Base-by-base conservation (phyloP, 192 early-diverging fungal species). In the Backusella macrospora region DNA sequence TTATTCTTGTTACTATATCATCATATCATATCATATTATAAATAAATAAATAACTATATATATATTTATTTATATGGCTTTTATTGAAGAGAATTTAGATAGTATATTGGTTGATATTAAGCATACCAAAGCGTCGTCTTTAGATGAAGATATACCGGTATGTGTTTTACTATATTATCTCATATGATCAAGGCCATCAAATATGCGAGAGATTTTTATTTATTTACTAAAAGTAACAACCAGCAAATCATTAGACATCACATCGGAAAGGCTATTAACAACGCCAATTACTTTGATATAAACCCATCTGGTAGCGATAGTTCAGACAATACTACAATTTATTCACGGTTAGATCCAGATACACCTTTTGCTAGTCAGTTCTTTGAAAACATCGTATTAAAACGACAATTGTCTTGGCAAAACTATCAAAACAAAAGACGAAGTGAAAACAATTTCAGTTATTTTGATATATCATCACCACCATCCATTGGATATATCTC, bases 381-480 rank as follows among this genome's bases (percentile, higher is more conserved):
- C 3, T 59, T 59, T 59, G 52, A 59, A 59, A 59, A 59, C 26
- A 23, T 59, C 21, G 52, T 59, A 9, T 9, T 59, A 59, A 59
- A 59, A 13, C 52, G 52, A 59, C 52, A 59, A 12, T 13, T 59
- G 26, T 59, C 52, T 59, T 59, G 52, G 52, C 52, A 59, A 23
- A 59, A 59, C 9, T 59, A 59, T 59, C 52, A 59, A 59, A 59
- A 59, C 26, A 59, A 59, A 59, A 12, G 52, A 26, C 52, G 52
- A 59, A 59, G 52, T 59, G 52, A 59, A 59, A 59, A 59, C 26
- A 59, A 59, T 23, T 12, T 59, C 21, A 59, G 21, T 23, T 23
- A 26, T n/a, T 10, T 59, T 59, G 52, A 59, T 26, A 26, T 26
- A 23, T 4, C 52, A 59, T 59, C 18, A 59, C 52, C 45, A 46